Conservation (phyloP, 208 protist species). For the Trypanosoma avium region DNA sequence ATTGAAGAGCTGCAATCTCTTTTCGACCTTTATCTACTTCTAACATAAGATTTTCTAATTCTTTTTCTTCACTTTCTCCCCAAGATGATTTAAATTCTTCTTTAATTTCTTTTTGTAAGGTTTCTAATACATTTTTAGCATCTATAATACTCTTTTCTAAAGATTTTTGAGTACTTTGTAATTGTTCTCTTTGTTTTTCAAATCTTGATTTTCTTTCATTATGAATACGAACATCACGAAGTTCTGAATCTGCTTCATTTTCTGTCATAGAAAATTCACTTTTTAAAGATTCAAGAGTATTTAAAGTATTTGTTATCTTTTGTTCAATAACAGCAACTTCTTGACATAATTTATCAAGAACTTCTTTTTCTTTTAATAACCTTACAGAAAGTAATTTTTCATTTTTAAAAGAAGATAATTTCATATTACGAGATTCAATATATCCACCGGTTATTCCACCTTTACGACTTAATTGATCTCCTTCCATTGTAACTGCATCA, state of each 20-base stretch:
- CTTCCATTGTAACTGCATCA: constrained; percentile 95
- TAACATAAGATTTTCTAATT: constrained; percentile 62
- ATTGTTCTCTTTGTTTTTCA: constrained; percentile 46
- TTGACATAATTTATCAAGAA: constrained; percentile 63
- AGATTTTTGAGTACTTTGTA: constrained; percentile 35
- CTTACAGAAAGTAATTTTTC: constrained; percentile 39
- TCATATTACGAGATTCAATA: constrained; percentile 82
- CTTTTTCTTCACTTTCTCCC: constrained; percentile 55
- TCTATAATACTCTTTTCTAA: constrained; percentile 51
- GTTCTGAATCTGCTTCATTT: constrained; percentile 39
- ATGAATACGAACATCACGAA: constrained; percentile 44
- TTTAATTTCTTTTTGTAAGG: constrained; percentile 48
- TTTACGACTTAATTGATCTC: constrained; percentile 81
- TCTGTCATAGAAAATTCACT: constrained; percentile 51
- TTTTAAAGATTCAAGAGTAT: constrained; percentile 67
- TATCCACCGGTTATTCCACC: constrained; percentile 97
- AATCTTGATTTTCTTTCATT: constrained; percentile 34
- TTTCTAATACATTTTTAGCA: constrained; percentile 26
- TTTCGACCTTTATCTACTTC: constrained; percentile 39
- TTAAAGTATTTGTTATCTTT: constrained; percentile 71
- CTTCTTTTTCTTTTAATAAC: constrained; percentile 29
- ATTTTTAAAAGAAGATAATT: constrained; percentile 58
- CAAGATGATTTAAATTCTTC: constrained; percentile 70
- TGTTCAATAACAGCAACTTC: constrained; percentile 73
- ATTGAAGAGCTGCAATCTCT: constrained; percentile 38